phyloP scores from a whole-genome alignment of 495 filamentous ascomycete genomes.

The Paragyromitra xinjiangensis region DNA sequence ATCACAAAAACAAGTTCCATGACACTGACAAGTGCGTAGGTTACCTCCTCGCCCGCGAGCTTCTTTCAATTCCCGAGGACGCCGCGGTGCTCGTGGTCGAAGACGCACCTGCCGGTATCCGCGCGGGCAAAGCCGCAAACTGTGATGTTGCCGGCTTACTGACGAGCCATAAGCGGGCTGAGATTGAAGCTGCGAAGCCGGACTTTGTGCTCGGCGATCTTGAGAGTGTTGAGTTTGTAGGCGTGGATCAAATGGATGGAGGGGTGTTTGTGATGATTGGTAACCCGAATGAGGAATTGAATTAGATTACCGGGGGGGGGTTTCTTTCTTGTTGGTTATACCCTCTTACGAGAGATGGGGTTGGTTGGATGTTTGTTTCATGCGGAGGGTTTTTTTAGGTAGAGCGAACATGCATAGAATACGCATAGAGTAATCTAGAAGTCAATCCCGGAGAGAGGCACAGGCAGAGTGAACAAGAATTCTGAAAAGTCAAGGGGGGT shows the following conservation, averaged over 20 bases:
- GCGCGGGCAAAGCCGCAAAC: conserved; percentile 85
- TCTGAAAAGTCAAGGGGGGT: conserved; percentile 23
- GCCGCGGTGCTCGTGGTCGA: conserved; percentile 80
- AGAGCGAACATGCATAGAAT: conserved; percentile 19
- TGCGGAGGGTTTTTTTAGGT: conserved; percentile 8
- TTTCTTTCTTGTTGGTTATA: background rate
- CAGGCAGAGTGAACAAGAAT: conserved; percentile 9
- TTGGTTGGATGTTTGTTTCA: conserved; percentile 16
- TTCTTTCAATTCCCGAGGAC: conserved; percentile 56
- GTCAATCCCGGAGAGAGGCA: conserved; percentile 25
- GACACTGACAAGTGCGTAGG: conserved; percentile 13
- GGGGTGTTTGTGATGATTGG: conserved; percentile 42
- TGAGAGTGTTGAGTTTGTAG: conserved; percentile 70
- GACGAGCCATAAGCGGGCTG: conserved; percentile 79
- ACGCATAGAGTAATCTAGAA: conserved; percentile 40
- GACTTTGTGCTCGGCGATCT: conserved; percentile 91
- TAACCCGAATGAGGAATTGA: conserved; percentile 31
- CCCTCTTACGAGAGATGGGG: background rate
- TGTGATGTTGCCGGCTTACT: conserved; percentile 88
- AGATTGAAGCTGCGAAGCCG: conserved; percentile 75
- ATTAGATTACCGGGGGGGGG: conserved; percentile 16
- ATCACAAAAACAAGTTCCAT: too few relatives aligned
- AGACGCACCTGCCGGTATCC: conserved; percentile 91
- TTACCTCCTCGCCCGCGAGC: conserved; percentile 50
- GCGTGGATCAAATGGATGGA: conserved; percentile 54